Conservation (phyloP, 768 basidiomycete genomes). For the Cystofilobasidium capitatum region DNA sequence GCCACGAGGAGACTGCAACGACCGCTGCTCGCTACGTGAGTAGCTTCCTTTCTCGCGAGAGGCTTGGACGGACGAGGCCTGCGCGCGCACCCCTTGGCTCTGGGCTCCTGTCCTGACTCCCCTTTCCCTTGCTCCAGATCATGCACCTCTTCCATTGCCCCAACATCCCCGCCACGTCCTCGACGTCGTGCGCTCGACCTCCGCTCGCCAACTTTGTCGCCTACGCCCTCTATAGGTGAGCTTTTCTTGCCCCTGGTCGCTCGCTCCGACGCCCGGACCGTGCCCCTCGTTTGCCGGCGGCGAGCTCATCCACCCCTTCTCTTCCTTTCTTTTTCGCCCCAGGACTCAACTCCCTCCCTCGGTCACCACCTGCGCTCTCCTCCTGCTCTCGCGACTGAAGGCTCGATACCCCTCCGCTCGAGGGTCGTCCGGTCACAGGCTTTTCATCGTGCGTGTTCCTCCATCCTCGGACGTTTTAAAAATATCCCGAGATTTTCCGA, state of each 20-base stretch:
- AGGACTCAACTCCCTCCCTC: constrained; percentile 61
- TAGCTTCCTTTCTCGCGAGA: background rate
- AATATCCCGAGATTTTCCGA: background rate
- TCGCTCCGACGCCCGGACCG: constrained; percentile 41
- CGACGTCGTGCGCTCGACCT: constrained; percentile 24
- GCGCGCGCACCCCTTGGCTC: no score
- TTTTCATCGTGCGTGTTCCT: constrained; percentile 41
- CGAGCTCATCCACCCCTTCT: constrained; percentile 57
- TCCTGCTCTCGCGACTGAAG: constrained; percentile 74
- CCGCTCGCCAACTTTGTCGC: constrained; percentile 30
- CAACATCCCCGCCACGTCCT: constrained; percentile 48
- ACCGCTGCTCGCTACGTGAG: constrained; percentile 57
- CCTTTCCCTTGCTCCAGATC: constrained; percentile 42
- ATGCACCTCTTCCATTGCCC: constrained; percentile 79
- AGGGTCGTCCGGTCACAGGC: constrained; percentile 76
- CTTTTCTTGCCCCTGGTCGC: background rate
- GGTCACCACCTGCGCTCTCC: constrained; percentile 58
- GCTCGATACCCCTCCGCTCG: constrained; percentile 83
- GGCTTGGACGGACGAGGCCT: background rate
- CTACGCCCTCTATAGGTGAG: constrained; percentile 23
- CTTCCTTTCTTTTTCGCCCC: constrained; percentile 74
- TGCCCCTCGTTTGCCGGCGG: constrained; percentile 43
- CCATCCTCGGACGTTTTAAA: background rate
- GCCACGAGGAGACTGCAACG: constrained; percentile 62
- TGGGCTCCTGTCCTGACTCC: background rate